Percentiles rank a stretch among this genome's conserved stretches.
These are phyloP conservation scores for Diddensiella santjacobensis DNA, from an alignment of 805 yeast genomes.

Conservation along the genomic window DNA sequence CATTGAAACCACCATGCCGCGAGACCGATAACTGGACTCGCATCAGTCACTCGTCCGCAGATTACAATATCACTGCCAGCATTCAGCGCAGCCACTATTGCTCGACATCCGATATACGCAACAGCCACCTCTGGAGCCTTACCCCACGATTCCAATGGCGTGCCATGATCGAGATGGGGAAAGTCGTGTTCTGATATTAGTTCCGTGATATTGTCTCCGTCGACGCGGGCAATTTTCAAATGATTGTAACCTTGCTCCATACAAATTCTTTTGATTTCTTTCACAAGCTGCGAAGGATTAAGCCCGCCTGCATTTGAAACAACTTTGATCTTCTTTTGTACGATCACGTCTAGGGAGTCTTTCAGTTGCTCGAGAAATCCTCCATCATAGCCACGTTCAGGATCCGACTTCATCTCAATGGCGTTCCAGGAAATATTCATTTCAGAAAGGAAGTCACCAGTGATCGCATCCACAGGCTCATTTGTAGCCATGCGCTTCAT, in stretches of 20 bases:
- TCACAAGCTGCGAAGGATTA: neutral
- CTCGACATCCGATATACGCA: neutral
- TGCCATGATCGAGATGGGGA: neutral
- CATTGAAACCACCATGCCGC: neutral
- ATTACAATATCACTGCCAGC: neutral
- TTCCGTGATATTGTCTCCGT: neutral
- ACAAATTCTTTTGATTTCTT: neutral
- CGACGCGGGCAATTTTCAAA: neutral
- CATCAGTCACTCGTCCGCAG: neutral
- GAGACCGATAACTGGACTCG: neutral
- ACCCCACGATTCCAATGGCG: neutral
- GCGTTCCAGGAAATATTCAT: constrained; percentile 14
- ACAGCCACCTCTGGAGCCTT: neutral
- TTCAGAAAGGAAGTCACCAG: constrained; percentile 21
- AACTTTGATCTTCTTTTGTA: neutral
- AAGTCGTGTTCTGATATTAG: neutral
- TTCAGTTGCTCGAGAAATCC: neutral
- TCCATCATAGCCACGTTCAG: neutral
- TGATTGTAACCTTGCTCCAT: neutral
- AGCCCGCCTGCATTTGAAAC: neutral
- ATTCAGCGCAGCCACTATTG: neutral
- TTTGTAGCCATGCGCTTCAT: constrained; percentile 14
- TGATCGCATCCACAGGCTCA: constrained; percentile 20
- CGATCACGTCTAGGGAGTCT: neutral
- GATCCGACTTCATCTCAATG: neutral